Evolutionary conservation across 2,329 filamentous ascomycete genomes (phyloP).

Genomic region (Penicillium nordicum): DNA sequence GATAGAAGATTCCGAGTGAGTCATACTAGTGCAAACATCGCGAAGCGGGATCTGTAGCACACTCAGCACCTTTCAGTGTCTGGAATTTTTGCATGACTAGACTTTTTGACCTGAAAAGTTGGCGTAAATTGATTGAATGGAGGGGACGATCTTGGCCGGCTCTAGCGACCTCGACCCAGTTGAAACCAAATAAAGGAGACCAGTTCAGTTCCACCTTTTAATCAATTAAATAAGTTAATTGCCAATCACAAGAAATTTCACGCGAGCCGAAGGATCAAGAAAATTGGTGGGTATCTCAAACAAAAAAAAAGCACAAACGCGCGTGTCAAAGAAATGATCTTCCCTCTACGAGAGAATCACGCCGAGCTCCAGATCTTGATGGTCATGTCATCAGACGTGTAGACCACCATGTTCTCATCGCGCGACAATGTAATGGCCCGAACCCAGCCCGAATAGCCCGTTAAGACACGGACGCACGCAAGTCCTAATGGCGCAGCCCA

Average conservation of each 20-base stretch:
- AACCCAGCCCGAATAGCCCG: slow-evolving; percentile 7
- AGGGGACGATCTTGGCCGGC: background rate
- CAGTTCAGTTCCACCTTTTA: background rate
- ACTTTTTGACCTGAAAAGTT: background rate
- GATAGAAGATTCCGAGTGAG: background rate
- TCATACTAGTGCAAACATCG: background rate
- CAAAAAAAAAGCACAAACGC: background rate
- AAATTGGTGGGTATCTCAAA: slow-evolving; percentile 9
- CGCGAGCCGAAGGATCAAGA: slow-evolving; percentile 1
- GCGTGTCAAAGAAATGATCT: background rate
- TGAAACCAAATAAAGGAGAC: background rate
- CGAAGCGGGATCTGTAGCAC: background rate
- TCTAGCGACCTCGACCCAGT: background rate
- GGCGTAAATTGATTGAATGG: background rate
- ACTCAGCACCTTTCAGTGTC: background rate
- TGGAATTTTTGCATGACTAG: background rate
- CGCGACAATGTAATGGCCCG: slow-evolving; percentile 1
- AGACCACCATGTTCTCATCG: slow-evolving; percentile 2
- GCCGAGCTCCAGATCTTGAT: slow-evolving; percentile 10
- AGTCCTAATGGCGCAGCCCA: background rate
- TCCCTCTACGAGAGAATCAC: background rate
- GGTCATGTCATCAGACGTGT: slow-evolving; percentile 11
- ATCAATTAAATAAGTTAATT: background rate
- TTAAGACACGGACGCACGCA: background rate
- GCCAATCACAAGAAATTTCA: background rate